These are phyloP conservation scores for Pyropia yezoensis DNA, from an alignment of 23 red algal species.

Conservation along the genomic window DNA sequence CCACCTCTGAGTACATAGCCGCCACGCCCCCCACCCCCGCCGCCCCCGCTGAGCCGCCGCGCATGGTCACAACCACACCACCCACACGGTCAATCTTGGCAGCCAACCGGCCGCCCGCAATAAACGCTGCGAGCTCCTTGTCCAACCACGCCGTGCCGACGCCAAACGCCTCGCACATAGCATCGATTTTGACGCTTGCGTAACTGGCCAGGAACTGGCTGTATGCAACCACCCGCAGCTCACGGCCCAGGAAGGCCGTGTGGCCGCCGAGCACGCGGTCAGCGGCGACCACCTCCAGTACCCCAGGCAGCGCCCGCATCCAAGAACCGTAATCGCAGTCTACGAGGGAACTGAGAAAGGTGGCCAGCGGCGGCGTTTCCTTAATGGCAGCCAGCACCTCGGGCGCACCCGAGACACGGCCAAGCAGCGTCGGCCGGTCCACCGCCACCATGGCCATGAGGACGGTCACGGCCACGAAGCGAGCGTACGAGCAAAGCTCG, in stretches of 20 bases:
- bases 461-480: slow-evolving; percentile 85
- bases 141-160: slow-evolving; percentile 70
- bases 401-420: slow-evolving; percentile 66
- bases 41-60: slow-evolving; percentile 52
- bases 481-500: slow-evolving; percentile 65
- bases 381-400: slow-evolving; percentile 78
- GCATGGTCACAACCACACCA: slow-evolving; percentile 75
- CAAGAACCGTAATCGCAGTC: slow-evolving; percentile 76
- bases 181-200: slow-evolving; percentile 70
- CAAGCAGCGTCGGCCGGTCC: slow-evolving; percentile 77
- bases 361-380: slow-evolving; percentile 43
- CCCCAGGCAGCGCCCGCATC: slow-evolving; percentile 55
- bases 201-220: slow-evolving; percentile 88
- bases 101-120: slow-evolving; percentile 73
- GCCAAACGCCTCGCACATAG: slow-evolving; percentile 87
- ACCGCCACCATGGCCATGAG: slow-evolving; percentile 70
- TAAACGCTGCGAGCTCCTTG: slow-evolving; percentile 82
- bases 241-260: slow-evolving; percentile 60
- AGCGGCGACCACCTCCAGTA: slow-evolving; percentile 42
- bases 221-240: slow-evolving; percentile 86
- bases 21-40: slow-evolving; percentile 2
- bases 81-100: slow-evolving; percentile 91
- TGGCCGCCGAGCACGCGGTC: slow-evolving; percentile 70
- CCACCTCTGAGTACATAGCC: slow-evolving; percentile 67
- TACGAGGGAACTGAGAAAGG: slow-evolving; percentile 63